Evolutionary conservation across 805 yeast species (phyloP).

Genomic region (Zygosaccharomyces lentus): DNA sequence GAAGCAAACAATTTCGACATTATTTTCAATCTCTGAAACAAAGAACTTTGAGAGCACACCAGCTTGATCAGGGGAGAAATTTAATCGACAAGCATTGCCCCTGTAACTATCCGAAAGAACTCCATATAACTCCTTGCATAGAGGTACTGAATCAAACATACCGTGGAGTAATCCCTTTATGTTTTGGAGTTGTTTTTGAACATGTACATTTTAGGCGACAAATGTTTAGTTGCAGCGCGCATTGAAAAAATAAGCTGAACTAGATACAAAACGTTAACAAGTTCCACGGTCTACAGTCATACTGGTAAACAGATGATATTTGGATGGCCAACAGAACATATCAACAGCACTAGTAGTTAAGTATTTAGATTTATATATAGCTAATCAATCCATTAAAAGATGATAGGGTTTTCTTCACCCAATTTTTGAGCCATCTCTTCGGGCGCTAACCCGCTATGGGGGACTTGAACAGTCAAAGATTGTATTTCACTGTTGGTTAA

Average conservation of each 20-base stretch:
- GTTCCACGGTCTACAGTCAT: too few relatives aligned
- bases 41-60: constrained; percentile 10
- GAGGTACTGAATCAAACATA: too few relatives aligned
- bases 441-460: constrained; percentile 2
- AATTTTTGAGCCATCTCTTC: constrained; percentile 5
- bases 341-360: background rate
- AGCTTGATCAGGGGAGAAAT: constrained; percentile 21
- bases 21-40: constrained; percentile 7
- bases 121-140: constrained; percentile 19
- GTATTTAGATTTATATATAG: background rate
- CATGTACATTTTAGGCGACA: background rate
- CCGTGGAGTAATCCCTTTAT: too few relatives aligned
- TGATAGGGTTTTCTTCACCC: constrained; percentile 1
- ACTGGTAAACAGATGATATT: too few relatives aligned
- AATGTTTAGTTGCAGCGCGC: too few relatives aligned
- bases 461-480: constrained; percentile 9
- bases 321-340: too few relatives aligned
- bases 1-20: constrained; percentile 36
- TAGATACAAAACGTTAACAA: too few relatives aligned
- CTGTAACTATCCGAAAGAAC: constrained; percentile 7
- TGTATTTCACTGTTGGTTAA: constrained; percentile 8
- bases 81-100: constrained; percentile 9
- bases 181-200: too few relatives aligned
- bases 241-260: too few relatives aligned
- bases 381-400: constrained; percentile 1